phyloP scores from a whole-genome alignment of 306 rosid species.

The Datisca glomerata region DNA sequence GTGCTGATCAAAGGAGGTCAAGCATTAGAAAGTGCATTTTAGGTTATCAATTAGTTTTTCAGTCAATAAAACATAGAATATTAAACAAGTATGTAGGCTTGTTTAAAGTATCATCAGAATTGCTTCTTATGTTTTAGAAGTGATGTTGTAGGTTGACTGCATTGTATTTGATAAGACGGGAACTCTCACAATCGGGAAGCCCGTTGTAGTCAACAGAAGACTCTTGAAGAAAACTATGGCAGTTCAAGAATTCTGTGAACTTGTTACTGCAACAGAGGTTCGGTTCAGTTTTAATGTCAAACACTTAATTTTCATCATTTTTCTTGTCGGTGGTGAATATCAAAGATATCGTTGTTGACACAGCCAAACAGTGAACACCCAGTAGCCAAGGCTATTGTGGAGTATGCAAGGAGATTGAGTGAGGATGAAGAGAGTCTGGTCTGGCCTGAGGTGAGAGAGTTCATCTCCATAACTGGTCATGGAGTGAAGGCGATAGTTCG shows the following conservation, averaged over 20 bases:
- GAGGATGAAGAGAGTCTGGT: slow-evolving; percentile 33
- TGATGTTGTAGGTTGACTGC: slow-evolving; percentile 31
- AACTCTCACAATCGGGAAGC: slow-evolving; percentile 67
- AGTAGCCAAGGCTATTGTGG: slow-evolving; percentile 62
- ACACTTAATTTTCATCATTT: neutral
- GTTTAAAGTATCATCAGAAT: neutral
- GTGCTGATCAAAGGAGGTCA: slow-evolving; percentile 85
- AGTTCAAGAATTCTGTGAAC: slow-evolving; percentile 58
- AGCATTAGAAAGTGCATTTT: slow-evolving; percentile 84
- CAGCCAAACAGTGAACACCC: slow-evolving; percentile 80
- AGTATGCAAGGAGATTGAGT: slow-evolving; percentile 54
- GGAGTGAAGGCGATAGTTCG: slow-evolving; percentile 77
- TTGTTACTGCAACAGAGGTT: slow-evolving; percentile 62
- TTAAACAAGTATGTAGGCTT: neutral
- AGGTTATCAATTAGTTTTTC: slow-evolving; percentile 28
- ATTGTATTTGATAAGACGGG: slow-evolving; percentile 83
- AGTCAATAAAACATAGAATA: neutral
- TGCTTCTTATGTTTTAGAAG: slow-evolving; percentile 1
- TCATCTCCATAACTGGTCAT: slow-evolving; percentile 63
- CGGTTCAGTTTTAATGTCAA: neutral
- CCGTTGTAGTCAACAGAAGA: slow-evolving; percentile 46
- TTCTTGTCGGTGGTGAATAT: neutral
- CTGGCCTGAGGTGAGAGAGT: slow-evolving; percentile 45
- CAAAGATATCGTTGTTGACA: too few species aligned
- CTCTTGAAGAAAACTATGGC: slow-evolving; percentile 42